phyloP scores from a whole-genome alignment of 1,284 basidiomycete species.

The Rhodotorula sp. region DNA sequence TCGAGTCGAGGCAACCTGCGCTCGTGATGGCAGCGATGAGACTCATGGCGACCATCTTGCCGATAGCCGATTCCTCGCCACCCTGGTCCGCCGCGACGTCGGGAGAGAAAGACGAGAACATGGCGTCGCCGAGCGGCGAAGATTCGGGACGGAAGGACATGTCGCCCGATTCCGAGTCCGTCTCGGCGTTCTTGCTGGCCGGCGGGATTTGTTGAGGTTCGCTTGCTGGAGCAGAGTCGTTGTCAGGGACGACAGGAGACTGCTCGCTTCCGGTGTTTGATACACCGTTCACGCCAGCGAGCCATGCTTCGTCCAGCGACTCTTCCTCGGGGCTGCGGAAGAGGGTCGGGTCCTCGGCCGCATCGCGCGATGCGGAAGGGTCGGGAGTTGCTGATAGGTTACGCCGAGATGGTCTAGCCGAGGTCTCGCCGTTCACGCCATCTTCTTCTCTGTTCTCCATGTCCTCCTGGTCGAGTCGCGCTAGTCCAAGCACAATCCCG shows the following conservation, averaged over 20 bases:
- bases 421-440: not conserved
- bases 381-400: too few species aligned
- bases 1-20: conserved; percentile 56
- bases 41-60: conserved; percentile 87
- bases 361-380: not conserved
- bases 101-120: conserved; percentile 36
- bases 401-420: not conserved
- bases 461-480: conserved; percentile 61
- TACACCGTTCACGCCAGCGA: not conserved
- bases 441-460: not conserved
- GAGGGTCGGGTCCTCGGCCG: conserved; percentile 12
- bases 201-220: too few species aligned
- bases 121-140: not conserved
- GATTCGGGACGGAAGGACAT: conserved; percentile 7
- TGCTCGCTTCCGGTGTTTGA: not conserved
- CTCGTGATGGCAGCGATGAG: conserved; percentile 74
- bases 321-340: conserved; percentile 34
- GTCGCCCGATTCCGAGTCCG: not conserved
- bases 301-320: conserved; percentile 25
- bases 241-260: not conserved
- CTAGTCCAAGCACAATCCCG: conserved; percentile 83
- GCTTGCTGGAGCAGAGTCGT: not conserved
- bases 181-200: not conserved
- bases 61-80: conserved; percentile 71
- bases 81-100: conserved; percentile 10